Evolutionary conservation across 75 land plant genomes (phyloP).

Genomic region (Chamaecyparis obtusa): DNA sequence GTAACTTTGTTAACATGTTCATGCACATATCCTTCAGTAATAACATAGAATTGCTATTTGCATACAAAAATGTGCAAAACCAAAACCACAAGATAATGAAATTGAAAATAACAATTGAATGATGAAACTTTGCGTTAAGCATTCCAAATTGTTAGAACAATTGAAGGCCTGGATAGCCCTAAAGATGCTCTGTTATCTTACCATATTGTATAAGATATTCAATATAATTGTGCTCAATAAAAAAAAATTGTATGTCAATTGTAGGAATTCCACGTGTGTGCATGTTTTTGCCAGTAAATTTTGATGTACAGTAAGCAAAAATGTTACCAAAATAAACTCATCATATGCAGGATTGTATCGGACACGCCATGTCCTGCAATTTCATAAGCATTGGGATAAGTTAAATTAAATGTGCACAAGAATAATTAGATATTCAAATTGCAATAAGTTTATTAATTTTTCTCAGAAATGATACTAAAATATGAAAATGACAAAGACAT

Average conservation of each 20-base stretch:
- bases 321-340: constrained; percentile 70
- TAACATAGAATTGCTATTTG: background rate
- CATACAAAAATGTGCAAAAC: background rate
- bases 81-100: background rate
- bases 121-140: background rate
- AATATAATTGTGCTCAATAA: background rate
- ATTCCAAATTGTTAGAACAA: background rate
- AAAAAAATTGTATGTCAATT: background rate
- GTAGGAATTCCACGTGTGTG: background rate
- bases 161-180: background rate
- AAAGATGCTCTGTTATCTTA: too few relatives aligned
- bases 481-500: background rate
- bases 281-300: background rate
- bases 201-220: background rate
- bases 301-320: constrained; percentile 10
- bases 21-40: background rate
- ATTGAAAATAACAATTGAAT: background rate
- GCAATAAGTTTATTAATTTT: background rate
- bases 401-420: background rate
- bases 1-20: background rate
- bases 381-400: background rate
- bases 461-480: background rate
- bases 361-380: constrained; percentile 86
- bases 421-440: background rate
- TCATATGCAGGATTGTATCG: constrained; percentile 79